phyloP scores from a whole-genome alignment of 2,329 filamentous ascomycete species.

The Lojkania enalia region DNA sequence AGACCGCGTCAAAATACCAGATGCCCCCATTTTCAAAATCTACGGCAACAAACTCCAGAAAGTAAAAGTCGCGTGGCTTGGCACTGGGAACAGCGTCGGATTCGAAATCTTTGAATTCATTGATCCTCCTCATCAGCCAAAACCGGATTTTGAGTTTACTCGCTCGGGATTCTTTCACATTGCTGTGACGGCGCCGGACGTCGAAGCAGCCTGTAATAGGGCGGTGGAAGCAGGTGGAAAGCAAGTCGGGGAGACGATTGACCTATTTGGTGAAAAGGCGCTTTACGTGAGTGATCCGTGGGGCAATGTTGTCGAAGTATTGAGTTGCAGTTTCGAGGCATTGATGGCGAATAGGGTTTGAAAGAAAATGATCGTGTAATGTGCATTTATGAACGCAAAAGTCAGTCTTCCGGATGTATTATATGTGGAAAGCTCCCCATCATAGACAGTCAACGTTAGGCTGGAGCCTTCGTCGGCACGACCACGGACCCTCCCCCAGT shows the following conservation, averaged over 20 bases:
- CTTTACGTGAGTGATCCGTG: slow-evolving; percentile 33
- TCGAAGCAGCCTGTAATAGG: slow-evolving; percentile 29
- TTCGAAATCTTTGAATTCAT: slow-evolving; percentile 42
- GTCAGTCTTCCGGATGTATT: no score
- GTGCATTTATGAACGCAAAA: no score
- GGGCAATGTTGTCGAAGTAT: slow-evolving; percentile 34
- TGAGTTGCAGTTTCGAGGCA: slow-evolving; percentile 24
- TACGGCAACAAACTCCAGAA: slow-evolving; percentile 30
- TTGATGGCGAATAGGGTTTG: slow-evolving; percentile 27
- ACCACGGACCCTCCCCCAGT: no score
- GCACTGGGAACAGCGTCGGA: slow-evolving; percentile 38
- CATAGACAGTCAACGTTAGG: no score
- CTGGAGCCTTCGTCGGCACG: no score
- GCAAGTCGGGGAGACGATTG: slow-evolving; percentile 32
- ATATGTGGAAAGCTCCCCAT: no score
- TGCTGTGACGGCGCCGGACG: slow-evolving; percentile 36
- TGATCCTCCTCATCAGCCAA: slow-evolving; percentile 20
- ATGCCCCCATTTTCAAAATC: slow-evolving; percentile 35
- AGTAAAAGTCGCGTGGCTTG: slow-evolving; percentile 36
- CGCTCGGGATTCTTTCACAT: slow-evolving; percentile 43
- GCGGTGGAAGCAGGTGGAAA: slow-evolving; percentile 32
- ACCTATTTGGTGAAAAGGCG: slow-evolving; percentile 19
- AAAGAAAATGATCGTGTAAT: no score
- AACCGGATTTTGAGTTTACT: slow-evolving; percentile 26
- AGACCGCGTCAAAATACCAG: slow-evolving; percentile 7